Conservation (phyloP, 345 rosid species). For the Raphanus raphanistrum region DNA sequence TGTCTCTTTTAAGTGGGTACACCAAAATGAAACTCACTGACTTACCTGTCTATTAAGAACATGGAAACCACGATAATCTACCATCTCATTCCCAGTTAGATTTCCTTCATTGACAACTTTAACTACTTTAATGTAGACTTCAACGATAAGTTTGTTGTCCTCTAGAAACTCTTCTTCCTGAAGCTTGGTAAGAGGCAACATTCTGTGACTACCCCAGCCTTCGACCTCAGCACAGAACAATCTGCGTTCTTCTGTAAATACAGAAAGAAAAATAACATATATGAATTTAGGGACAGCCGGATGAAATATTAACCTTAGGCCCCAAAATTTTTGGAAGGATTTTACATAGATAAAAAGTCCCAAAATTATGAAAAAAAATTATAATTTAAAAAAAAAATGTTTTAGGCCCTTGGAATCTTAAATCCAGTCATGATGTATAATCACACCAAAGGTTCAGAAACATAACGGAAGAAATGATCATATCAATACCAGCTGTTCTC, state of each 20-base stretch:
- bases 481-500: background rate
- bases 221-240: conserved; percentile 9
- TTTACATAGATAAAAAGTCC: background rate
- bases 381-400: background rate
- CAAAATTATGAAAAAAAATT: background rate
- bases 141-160: conserved; percentile 11
- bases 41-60: conserved; percentile 22
- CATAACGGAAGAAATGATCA: background rate
- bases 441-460: background rate
- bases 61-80: conserved; percentile 5
- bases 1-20: background rate
- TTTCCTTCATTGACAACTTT: conserved; percentile 7
- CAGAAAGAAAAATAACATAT: background rate
- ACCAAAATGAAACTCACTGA: background rate
- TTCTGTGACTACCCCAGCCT: conserved; percentile 5
- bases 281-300: background rate
- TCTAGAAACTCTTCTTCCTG: conserved; percentile 7
- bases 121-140: conserved; percentile 3
- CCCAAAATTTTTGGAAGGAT: too few species aligned
- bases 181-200: conserved; percentile 12
- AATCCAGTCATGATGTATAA: background rate
- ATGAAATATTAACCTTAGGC: background rate
- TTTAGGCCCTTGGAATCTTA: background rate
- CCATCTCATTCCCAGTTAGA: conserved; percentile 3
- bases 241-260: background rate